Evolutionary conservation across 768 basidiomycete genomes (phyloP), one percentile per base, ranked within the genome.

Genomic region (Clavaria fumosa): DNA sequence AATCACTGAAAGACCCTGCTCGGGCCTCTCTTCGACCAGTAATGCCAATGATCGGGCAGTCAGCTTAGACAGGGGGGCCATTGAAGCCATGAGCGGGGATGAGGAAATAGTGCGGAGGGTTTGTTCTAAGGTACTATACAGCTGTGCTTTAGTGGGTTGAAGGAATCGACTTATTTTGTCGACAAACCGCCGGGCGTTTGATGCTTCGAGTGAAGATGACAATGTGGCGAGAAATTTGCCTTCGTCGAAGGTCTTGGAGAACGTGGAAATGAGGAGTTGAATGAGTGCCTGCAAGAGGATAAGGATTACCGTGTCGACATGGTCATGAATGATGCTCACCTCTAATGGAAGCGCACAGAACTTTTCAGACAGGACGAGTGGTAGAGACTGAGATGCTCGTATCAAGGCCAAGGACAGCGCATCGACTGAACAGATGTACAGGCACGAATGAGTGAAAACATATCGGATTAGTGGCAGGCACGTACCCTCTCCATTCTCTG

Each of bases 321-420:
- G 28, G n/a, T 17, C 23, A 19, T 33, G 21, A 17, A 14, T 31
- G 19, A 7, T n/a, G 20, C 17, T 17, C 18, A 67, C 59, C 3
- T 66, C 51, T 4, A 84, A 54, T 4, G 80, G 78, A 0, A 83
- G 56, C 0, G 70, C 75, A 42, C 64, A 67, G 30, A 82, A 54
- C 46, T 72, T 75, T 28, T 62, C 51, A 5, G 63, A 54, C 1
- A 69, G 60, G 10, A 82, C 64, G 5, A 72, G 55, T 1, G 72
- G 64, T 2, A 78, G 53, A 12, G 72, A 72, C 35, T 72, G 77
- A 4, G 78, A 70, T 1, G 73, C 67, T 18, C 78, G 50, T 2
- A 78, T 64, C 37, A 76, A 47, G n/a, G 64, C 59, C 40, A 66
- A 48, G 0, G 70, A 63, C 22, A 75, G 61, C 7, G 65, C 55